Base-by-base conservation (phyloP, 495 filamentous ascomycete genomes). In the Copromyces sp. region DNA sequence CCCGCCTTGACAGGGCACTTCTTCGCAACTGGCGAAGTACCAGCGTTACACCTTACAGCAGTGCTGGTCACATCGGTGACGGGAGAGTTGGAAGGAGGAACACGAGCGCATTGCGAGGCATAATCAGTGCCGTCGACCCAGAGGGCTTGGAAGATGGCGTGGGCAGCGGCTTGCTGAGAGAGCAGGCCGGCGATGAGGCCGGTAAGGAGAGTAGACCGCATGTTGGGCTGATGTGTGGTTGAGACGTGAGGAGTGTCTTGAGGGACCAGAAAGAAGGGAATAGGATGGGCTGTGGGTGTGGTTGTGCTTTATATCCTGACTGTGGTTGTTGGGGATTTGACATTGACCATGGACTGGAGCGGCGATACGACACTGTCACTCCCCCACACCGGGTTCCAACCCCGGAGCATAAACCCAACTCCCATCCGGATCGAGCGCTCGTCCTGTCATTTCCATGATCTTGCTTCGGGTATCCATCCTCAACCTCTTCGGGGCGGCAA, bases 111-210 rank as follows among this genome's bases (percentile, higher is more conserved):
- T 37, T 80, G 77, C 7, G 73, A 75, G 39, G 81, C 82, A 70
- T 81, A 82, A 73, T 87, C 86, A 9, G 81, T 80, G 12, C 83
- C 84, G 65, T 86, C 78, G 14, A 87, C 77, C 84, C 84, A 87
- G 70, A 87, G 81, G 59, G 85, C 77, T 70, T 87, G 86, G 80
- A 86, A 87, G 68, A 80, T 85, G 39, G 86, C 83, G 70, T 87
- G 86, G 44, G 82, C 83, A 17, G 82, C 78, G 44, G 79, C 82
- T 29, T 82, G 70, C 11, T 77, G 77, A 37, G 78, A 80, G 35
- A 75, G 75, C 9, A 85, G 75, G 41, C 80, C 77, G 14, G 79
- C 74, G 0, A 76, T 72, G 65, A 78, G 39, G 70, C 78, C 74
- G 70, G 78, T 76, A 69, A 79, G 20, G 20, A 76, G 65, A 68